phyloP scores from a whole-genome alignment of 2,329 filamentous ascomycete genomes.

The Botrytis aclada region DNA sequence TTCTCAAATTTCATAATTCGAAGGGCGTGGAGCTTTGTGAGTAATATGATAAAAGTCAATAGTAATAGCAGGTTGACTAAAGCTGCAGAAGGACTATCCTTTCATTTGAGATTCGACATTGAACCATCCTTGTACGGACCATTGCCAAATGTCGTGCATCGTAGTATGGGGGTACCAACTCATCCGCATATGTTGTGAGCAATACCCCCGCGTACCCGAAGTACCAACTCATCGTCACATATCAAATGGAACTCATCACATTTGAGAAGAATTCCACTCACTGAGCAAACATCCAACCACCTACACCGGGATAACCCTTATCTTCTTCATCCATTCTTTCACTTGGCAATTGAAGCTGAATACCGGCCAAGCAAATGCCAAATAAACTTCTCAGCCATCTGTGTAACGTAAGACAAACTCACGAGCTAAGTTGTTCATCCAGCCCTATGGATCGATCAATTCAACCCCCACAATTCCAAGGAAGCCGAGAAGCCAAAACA shows the following conservation, averaged over 20 bases:
- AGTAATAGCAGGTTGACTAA: background rate
- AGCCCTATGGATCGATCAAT: slow-evolving; percentile 5
- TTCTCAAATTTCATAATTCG: background rate
- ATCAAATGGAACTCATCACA: slow-evolving; percentile 2
- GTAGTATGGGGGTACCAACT: background rate
- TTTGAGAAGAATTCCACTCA: background rate
- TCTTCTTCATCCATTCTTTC: slow-evolving; percentile 4
- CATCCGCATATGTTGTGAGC: background rate
- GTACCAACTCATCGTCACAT: background rate
- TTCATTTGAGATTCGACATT: background rate
- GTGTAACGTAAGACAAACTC: slow-evolving; percentile 5
- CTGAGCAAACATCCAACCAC: background rate
- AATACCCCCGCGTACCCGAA: background rate
- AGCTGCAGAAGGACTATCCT: background rate
- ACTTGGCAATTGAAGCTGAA: background rate
- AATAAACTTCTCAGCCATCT: background rate
- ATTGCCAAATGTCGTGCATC: background rate
- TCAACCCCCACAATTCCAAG: background rate
- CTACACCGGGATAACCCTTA: background rate
- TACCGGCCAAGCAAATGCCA: background rate
- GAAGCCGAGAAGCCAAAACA: background rate
- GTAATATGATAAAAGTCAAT: background rate
- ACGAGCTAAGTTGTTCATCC: background rate
- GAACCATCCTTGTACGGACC: background rate
- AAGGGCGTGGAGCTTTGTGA: background rate